Evolutionary conservation across 495 filamentous ascomycete genomes (phyloP), one percentile per base, ranked within the genome.

Genomic region (Neurospora discreta): DNA sequence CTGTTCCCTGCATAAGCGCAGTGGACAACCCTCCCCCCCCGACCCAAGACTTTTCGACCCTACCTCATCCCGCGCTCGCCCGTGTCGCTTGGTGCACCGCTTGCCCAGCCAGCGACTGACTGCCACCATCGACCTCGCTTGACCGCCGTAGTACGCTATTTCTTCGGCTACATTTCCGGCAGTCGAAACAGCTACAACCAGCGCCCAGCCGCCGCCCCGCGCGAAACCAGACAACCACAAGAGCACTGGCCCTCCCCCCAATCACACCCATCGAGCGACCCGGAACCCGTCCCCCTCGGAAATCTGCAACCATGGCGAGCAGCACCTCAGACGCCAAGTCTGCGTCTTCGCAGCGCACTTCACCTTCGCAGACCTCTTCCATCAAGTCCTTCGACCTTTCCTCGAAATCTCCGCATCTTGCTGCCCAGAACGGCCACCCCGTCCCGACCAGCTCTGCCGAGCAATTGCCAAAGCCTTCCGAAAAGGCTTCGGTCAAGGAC

Each of bases 401-500:
- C 44, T 76, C 81, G 69, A 78, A 74, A 73, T 81, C 83, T n/a
- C 82, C 83, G 52, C 82, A 80, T 20, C 71, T 82, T 60, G 75
- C 71, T 58, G 81, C 73, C 60, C 81, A 81, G 69, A 81, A 84
- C 76, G 82, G 82, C 9, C 74, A 75, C 36, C 70, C 75, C 69
- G 52, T 72, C 43, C 76, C 75, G 20, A 77, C 75, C 41, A 58
- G 33, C 71, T 68, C 71, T 16, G 60, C 74, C 71, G 76, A 81
- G 70, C 76, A 70, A 18, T 30, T 74, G 71, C 75, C 79, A 72
- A 85, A 80, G 72, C 78, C 79, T 65, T 78, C 78, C 75, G 83
- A 85, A 70, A 85, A 83, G 76, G 73, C 76, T 8, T 84, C 83
- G 20, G 81, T 86, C 73, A 86, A 85, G 75, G 81, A 84, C 73